Percentiles rank a stretch among this genome's conserved stretches.
phyloP scores from a whole-genome alignment of 139 green algal genomes.

The Mesostigma viride region DNA sequence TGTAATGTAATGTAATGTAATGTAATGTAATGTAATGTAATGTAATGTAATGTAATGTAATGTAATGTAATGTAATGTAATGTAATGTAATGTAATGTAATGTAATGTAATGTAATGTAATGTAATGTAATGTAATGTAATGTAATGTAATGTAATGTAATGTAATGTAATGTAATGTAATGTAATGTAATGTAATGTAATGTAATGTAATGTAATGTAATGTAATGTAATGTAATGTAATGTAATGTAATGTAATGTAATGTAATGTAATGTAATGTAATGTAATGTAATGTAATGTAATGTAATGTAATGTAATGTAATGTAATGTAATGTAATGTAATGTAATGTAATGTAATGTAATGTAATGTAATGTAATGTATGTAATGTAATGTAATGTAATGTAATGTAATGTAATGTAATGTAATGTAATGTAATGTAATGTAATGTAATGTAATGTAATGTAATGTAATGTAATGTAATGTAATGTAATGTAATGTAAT shows the following conservation, averaged over 20 bases:
- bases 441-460: too few relatives aligned
- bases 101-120: too few relatives aligned
- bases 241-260: slow-evolving; percentile 7
- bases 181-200: background rate
- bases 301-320: slow-evolving; percentile 3
- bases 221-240: background rate
- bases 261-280: slow-evolving; percentile 11
- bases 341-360: slow-evolving; percentile 6
- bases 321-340: slow-evolving; percentile 11
- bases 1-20: too few relatives aligned
- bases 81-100: too few relatives aligned
- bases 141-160: background rate
- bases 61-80: too few relatives aligned
- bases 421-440: background rate
- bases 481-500: too few relatives aligned
- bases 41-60: too few relatives aligned
- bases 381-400: slow-evolving; percentile 11
- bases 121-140: background rate
- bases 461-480: too few relatives aligned
- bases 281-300: slow-evolving; percentile 7
- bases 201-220: background rate
- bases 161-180: background rate
- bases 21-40: too few relatives aligned
- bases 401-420: slow-evolving; percentile 2
- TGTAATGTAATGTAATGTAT: slow-evolving; percentile 9